Evolutionary conservation across 257 asterid species (phyloP).

Genomic region (Salvia splendens): DNA sequence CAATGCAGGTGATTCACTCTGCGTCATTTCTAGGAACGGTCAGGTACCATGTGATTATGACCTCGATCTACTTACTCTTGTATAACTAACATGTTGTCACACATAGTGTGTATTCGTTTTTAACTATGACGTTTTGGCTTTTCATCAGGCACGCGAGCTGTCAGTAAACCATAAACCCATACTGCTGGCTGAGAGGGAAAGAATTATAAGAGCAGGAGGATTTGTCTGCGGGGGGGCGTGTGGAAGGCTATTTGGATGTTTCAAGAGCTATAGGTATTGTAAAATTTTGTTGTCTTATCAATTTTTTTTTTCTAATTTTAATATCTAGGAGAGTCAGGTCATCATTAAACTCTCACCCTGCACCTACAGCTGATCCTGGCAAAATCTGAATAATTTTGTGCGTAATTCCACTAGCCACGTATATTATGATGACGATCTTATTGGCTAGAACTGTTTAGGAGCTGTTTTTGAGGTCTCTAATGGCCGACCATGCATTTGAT

Average conservation of each 20-base stretch:
- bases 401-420: not conserved
- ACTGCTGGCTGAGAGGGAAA: constrained; percentile 86
- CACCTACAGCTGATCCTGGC: not conserved
- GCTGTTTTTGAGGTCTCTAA: constrained; percentile 13
- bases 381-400: too few relatives aligned
- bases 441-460: not conserved
- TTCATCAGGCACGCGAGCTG: constrained; percentile 78
- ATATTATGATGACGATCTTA: not conserved
- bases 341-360: not conserved
- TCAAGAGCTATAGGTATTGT: constrained; percentile 88
- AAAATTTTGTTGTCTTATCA: constrained; percentile 8
- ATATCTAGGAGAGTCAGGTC: not conserved
- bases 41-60: constrained; percentile 58
- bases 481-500: constrained; percentile 24
- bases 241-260: constrained; percentile 88
- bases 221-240: constrained; percentile 94
- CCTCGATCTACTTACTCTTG: constrained; percentile 13
- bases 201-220: constrained; percentile 92
- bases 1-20: constrained; percentile 98
- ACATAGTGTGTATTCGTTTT: not conserved
- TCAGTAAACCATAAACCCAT: constrained; percentile 98
- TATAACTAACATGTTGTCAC: not conserved
- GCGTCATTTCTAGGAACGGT: constrained; percentile 96
- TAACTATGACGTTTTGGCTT: constrained; percentile 6
- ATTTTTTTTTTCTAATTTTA: not conserved